Evolutionary conservation across 1,284 basidiomycete genomes (phyloP).

Genomic region (Cryptococcus sp.): DNA sequence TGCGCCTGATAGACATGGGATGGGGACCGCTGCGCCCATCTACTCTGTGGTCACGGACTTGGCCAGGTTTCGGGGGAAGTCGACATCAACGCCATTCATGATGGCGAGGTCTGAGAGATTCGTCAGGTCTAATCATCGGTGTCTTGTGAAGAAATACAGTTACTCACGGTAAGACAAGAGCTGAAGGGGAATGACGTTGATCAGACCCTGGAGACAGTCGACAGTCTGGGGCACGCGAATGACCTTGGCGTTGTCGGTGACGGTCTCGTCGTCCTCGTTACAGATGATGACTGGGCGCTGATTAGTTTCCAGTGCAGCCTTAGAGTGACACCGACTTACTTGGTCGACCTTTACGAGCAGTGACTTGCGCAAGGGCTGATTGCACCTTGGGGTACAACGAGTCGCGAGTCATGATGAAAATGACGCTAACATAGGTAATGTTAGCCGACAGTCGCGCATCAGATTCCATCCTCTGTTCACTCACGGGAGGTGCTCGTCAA

Average conservation of each 20-base stretch:
- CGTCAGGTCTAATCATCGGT: conserved; percentile 3
- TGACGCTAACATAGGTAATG: conserved; percentile 58
- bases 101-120: conserved; percentile 70
- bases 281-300: conserved; percentile 72
- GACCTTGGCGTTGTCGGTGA: conserved; percentile 71
- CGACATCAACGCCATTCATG: conserved; percentile 94
- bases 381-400: conserved; percentile 98
- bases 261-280: conserved; percentile 86
- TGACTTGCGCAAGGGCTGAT: conserved; percentile 93
- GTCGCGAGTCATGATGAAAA: conserved; percentile 99
- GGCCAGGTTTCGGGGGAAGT: conserved; percentile 94
- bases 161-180: conserved; percentile 79
- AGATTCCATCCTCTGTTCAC: conserved; percentile 16
- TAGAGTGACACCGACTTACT: conserved; percentile 47
- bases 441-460: conserved; percentile 6
- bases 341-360: conserved; percentile 92
- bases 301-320: conserved; percentile 5
- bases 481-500: conserved; percentile 94
- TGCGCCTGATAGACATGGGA: too few species aligned
- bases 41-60: conserved; percentile 54
- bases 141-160: neutral
- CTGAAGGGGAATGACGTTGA: conserved; percentile 97
- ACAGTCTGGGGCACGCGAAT: conserved; percentile 92
- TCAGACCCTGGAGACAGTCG: conserved; percentile 91
- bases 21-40: neutral